Evolutionary conservation across 2,329 filamentous ascomycete genomes (phyloP).

Genomic region (Fusarium goolgardi): DNA sequence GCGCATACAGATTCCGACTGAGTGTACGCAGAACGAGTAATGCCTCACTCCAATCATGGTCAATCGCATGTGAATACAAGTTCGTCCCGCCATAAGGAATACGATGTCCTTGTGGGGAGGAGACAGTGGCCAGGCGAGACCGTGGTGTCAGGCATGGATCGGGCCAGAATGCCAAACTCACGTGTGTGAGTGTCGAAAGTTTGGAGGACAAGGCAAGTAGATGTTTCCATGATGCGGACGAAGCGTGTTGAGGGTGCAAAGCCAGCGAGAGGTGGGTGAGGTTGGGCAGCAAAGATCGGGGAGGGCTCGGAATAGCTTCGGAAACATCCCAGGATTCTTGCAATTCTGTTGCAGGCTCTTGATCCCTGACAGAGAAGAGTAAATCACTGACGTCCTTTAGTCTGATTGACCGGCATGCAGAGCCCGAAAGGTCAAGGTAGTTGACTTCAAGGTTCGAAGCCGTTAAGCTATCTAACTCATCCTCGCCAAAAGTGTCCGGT

Average conservation of each 20-base stretch:
- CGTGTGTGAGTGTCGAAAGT: slow-evolving; percentile 66
- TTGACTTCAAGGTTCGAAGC: slow-evolving; percentile 54
- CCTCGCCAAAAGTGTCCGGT: slow-evolving; percentile 42
- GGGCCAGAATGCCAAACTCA: slow-evolving; percentile 72
- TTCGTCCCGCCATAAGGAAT: slow-evolving; percentile 67
- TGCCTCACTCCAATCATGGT: slow-evolving; percentile 70
- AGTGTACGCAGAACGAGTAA: slow-evolving; percentile 66
- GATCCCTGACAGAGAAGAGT: slow-evolving; percentile 56
- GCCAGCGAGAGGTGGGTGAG: slow-evolving; percentile 72
- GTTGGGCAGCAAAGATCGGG: slow-evolving; percentile 62
- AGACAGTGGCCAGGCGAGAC: slow-evolving; percentile 61
- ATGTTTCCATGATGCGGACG: slow-evolving; percentile 67
- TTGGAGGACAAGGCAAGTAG: slow-evolving; percentile 66
- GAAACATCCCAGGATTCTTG: slow-evolving; percentile 67
- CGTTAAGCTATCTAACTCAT: slow-evolving; percentile 44
- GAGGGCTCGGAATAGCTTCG: slow-evolving; percentile 49
- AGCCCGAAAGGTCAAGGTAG: slow-evolving; percentile 66
- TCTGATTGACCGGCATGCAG: slow-evolving; percentile 62
- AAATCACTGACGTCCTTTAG: slow-evolving; percentile 65
- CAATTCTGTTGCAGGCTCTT: slow-evolving; percentile 44
- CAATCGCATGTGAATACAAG: slow-evolving; percentile 67
- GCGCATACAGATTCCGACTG: slow-evolving; percentile 64
- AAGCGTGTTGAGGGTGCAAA: slow-evolving; percentile 51
- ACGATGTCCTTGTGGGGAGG: slow-evolving; percentile 56
- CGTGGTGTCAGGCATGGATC: slow-evolving; percentile 68